Base-by-base conservation (phyloP, 2,329 filamentous ascomycete species). In the Exophiala calicioides region DNA sequence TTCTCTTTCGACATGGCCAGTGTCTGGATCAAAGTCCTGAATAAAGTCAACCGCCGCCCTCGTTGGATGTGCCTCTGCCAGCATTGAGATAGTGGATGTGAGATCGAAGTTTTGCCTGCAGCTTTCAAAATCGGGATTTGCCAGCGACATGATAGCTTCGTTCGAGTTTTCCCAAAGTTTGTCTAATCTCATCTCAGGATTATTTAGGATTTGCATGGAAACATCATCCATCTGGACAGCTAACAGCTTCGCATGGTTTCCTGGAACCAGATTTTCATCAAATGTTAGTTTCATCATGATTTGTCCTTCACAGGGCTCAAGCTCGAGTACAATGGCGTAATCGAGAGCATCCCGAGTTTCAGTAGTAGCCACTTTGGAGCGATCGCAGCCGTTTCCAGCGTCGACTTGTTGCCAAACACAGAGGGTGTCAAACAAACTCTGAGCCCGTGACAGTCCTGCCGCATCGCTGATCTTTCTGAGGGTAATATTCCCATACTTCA, bases 391-490 rank as follows among this genome's bases (percentile, higher is more conserved):
- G 12, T 65, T 64, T 1, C 65, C 54, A 13, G 57, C 67, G 1
- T 85, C 70, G 0, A 84, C 86, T 60, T 95, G 85, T 58, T 96
- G 90, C 74, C 90, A 96, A 0, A 90, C 83, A 58, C 95, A 84
- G 0, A 95, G 70, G 1, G 84, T 77, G 56, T 95, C 87, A 57
- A 91, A 95, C 0, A 95, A 66, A 1, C 68, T 67, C 29, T 80
- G 74, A 1, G 76, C 71, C 1, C 80, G 72, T 20, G 74, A 68
- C 1, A 85, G 50, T 0, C 75, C 77, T 3, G 76, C 78, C 1
- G 77, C 66, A 55, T 78, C 80, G 59, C 81, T 84, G 55, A 95
- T 87, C 2, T 89, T 81, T 1, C 79, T 70, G 2, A 94, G 72
- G 0, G 88, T 76, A 4, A 90, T 60, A 1, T 71, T 70, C 16